These are phyloP conservation scores for Hibiscus tridactylites DNA, from an alignment of 345 rosid species.

Conservation along the genomic window DNA sequence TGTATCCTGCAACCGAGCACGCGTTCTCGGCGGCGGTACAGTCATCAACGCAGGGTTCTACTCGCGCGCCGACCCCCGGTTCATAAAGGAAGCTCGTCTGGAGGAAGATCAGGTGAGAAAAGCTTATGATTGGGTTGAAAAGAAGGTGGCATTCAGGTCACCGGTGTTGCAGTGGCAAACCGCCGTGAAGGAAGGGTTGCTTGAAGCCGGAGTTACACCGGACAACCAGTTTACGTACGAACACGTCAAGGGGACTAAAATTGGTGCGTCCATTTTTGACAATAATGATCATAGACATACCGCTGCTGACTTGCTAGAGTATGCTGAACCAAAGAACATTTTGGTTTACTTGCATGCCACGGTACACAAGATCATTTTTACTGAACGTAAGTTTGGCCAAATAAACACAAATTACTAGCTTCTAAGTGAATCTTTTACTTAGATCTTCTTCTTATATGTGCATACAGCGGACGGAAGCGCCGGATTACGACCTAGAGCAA, in stretches of 20 bases:
- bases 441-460: too few species aligned
- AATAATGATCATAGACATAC: conserved; percentile 57
- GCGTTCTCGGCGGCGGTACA: conserved; percentile 81
- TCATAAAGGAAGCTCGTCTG: conserved; percentile 44
- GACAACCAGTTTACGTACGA: conserved; percentile 59
- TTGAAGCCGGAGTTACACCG: conserved; percentile 59
- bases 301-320: conserved; percentile 71
- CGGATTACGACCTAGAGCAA: too few species aligned
- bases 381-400: conserved; percentile 12
- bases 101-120: conserved; percentile 29
- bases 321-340: conserved; percentile 43
- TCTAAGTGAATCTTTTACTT: too few species aligned
- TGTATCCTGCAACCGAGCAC: conserved; percentile 63
- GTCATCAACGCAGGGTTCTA: conserved; percentile 73
- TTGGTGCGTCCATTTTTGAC: conserved; percentile 75
- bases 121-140: conserved; percentile 70
- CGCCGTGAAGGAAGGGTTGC: conserved; percentile 61
- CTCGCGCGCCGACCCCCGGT: conserved; percentile 39
- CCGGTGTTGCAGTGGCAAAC: conserved; percentile 56
- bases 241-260: conserved; percentile 59
- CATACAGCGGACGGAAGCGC: too few species aligned
- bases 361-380: conserved; percentile 48
- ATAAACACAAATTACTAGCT: too few species aligned
- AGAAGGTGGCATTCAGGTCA: conserved; percentile 49
- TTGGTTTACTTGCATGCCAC: conserved; percentile 56